Evolutionary conservation across 129 eudicot species (phyloP), one percentile per base, ranked within the genome.

Genomic region (Sambucus nigra): DNA sequence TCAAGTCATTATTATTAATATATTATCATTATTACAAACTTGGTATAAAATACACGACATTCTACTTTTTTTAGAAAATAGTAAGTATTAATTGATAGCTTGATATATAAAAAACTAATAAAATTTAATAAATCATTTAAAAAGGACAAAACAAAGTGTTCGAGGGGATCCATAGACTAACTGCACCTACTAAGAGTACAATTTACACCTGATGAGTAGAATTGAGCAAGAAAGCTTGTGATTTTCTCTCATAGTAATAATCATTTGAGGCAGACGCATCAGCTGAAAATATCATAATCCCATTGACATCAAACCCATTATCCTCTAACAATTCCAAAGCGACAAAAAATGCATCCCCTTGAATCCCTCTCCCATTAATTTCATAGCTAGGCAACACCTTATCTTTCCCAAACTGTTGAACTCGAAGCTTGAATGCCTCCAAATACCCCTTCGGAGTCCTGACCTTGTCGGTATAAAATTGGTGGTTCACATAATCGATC

Each of bases 321-420:
- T 73, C 61, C 56, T 68, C 66, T 73, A 84, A 39, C 21, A 65
- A 27, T 16, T 10, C 27, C 57, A 80, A 41, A 14, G 94, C 94
- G n/a, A 60, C 75, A 32, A 84, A 84, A 38, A 84, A 80, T 0
- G 55, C 61, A 65, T 80, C 88, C 55, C 94, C 88, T 69, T 80
- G 94, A 14, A 84, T 80, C 59, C 94, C 94, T 44, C 94, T 80
- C 5, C 94, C 94, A 54, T 80, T 65, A 16, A 84, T 68, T 38
- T 84, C 94, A 33, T 80, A 80, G 60, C 82, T 74, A 13, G 94
- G 94, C 70, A 84, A 33, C 62, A 84, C 51, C 57, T 84, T 80
- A 16, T 52, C 67, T 31, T 16, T 50, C 17, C 54, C 70, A 21
- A 84, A 84, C 57, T 69, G 70, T 16, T 38, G 25, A 1, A 78